Evolutionary conservation across 2,329 filamentous ascomycete species (phyloP).

Genomic region (Hypomyces perniciosus): DNA sequence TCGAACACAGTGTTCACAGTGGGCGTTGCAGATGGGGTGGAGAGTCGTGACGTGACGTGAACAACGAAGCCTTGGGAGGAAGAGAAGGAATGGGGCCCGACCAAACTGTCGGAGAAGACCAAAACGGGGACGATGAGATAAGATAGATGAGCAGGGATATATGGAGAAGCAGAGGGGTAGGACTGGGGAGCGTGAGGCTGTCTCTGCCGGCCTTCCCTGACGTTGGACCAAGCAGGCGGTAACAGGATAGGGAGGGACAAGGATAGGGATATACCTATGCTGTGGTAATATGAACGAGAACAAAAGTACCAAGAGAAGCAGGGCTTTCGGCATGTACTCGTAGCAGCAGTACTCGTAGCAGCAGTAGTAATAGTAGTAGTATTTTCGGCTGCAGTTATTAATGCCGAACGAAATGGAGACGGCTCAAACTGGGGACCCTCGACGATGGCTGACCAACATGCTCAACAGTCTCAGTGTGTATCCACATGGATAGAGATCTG

Average conservation of each 20-base stretch:
- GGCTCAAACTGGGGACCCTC: too few relatives aligned
- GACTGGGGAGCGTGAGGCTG: background rate
- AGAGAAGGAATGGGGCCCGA: background rate
- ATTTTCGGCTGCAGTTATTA: too few relatives aligned
- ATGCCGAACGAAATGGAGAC: too few relatives aligned
- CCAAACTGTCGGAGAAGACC: background rate
- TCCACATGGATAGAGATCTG: background rate
- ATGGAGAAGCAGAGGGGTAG: background rate
- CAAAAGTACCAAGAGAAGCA: background rate
- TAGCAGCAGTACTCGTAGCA: too few relatives aligned
- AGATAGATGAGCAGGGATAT: background rate
- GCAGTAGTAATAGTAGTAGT: too few relatives aligned
- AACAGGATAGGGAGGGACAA: slow-evolving; percentile 2
- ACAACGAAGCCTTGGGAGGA: background rate
- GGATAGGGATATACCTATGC: background rate
- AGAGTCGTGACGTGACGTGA: too few relatives aligned
- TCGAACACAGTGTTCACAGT: too few relatives aligned
- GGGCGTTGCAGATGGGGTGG: too few relatives aligned
- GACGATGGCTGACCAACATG: too few relatives aligned
- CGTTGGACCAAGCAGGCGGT: slow-evolving; percentile 9
- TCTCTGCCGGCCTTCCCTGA: background rate
- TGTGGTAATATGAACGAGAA: background rate
- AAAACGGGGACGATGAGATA: background rate
- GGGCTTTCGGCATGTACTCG: too few relatives aligned
- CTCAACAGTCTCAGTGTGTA: too few relatives aligned